These are phyloP conservation scores for Ceratobasidium sp. DNA, from an alignment of 1,284 basidiomycete genomes.

Conservation along the genomic window DNA sequence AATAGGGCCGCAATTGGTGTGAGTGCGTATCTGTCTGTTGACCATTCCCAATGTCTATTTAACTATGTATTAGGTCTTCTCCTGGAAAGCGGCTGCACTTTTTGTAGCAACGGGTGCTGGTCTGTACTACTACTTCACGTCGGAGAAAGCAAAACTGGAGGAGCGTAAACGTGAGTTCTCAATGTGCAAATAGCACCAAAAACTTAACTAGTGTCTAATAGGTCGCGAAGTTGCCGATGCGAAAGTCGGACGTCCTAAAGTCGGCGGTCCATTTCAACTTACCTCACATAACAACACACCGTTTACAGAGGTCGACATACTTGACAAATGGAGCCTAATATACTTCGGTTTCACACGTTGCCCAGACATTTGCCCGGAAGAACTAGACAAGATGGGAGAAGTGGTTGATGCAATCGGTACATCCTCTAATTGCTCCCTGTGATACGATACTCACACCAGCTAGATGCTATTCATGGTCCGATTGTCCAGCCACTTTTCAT, in stretches of 20 bases:
- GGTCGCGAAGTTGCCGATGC: constrained; percentile 51
- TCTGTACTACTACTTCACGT: constrained; percentile 88
- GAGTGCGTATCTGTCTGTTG: constrained; percentile 7
- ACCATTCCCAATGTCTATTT: not conserved
- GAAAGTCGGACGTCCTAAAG: constrained; percentile 70
- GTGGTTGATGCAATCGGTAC: constrained; percentile 81
- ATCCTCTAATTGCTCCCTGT: constrained; percentile 49
- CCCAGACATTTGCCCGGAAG: constrained; percentile 98
- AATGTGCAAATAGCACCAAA: not conserved
- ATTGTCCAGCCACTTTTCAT: constrained; percentile 88
- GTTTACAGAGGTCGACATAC: constrained; percentile 86
- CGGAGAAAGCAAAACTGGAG: constrained; percentile 83
- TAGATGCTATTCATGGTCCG: constrained; percentile 73
- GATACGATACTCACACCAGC: not conserved
- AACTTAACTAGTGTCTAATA: constrained; percentile 59
- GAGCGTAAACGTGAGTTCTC: constrained; percentile 71
- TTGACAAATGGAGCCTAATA: constrained; percentile 86
- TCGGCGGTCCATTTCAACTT: constrained; percentile 91
- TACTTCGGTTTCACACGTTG: constrained; percentile 99
- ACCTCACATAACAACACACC: constrained; percentile 71
- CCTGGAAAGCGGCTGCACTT: constrained; percentile 81
- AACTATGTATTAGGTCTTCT: constrained; percentile 75
- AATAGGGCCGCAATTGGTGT: constrained; percentile 55
- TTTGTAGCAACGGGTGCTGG: constrained; percentile 86
- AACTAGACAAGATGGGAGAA: constrained; percentile 93